Conservation (phyloP, 2,329 filamentous ascomycete genomes). For the Magnaporthiopsis poae region DNA sequence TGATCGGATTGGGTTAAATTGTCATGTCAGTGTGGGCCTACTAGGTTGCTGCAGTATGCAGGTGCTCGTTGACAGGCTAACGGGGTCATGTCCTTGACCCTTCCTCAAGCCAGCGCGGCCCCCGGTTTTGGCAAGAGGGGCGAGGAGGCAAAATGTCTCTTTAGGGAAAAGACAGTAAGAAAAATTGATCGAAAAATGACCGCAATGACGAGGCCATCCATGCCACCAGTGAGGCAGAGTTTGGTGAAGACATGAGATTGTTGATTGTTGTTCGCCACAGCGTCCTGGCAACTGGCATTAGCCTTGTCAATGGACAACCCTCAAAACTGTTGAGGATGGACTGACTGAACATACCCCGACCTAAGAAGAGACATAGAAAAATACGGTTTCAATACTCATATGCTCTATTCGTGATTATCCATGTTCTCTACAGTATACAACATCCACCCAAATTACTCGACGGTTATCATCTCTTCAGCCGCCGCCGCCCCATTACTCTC, state of each 20-base stretch:
- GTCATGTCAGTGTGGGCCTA: too few relatives aligned
- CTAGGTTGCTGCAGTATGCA: too few relatives aligned
- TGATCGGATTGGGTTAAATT: too few relatives aligned
- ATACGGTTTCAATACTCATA: not conserved
- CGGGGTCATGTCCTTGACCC: too few relatives aligned
- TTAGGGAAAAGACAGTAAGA: not conserved
- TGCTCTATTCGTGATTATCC: not conserved
- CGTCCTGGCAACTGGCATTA: too few relatives aligned
- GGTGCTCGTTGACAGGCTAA: too few relatives aligned
- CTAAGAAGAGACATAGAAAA: not conserved
- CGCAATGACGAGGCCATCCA: not conserved
- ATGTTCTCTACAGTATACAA: not conserved
- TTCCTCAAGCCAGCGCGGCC: too few relatives aligned
- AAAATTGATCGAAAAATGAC: not conserved
- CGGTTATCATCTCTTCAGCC: not conserved
- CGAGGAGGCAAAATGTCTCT: not conserved
- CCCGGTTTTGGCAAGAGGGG: too few relatives aligned
- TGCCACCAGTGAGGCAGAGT: not conserved
- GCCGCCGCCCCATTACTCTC: not conserved
- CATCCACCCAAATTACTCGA: not conserved
- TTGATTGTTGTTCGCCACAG: too few relatives aligned
- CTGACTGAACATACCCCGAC: not conserved
- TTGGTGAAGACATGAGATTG: too few relatives aligned
- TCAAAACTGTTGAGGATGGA: not conserved
- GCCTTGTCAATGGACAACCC: too few relatives aligned